phyloP scores from a whole-genome alignment of 148 eudicot genomes.

The Gaultheria prostrata region DNA sequence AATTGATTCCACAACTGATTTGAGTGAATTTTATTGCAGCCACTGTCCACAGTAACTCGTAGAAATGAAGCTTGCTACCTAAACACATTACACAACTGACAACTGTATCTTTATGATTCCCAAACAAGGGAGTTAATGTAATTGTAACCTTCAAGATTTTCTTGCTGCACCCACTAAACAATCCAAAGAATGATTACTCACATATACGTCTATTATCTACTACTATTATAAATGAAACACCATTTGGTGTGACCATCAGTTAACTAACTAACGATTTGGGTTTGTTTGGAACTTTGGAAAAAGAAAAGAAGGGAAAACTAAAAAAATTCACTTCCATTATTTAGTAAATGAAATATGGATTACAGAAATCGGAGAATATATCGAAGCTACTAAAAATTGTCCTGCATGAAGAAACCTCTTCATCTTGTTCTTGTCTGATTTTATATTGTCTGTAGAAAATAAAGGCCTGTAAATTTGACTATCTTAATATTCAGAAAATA shows the following conservation, averaged over 20 bases:
- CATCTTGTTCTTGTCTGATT: constrained; percentile 92
- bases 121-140: background rate
- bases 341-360: too few relatives aligned
- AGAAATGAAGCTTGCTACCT: background rate
- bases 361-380: constrained; percentile 89
- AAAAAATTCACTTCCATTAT: too few relatives aligned
- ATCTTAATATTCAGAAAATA: background rate
- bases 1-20: background rate
- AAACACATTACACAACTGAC: background rate
- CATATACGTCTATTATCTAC: too few relatives aligned
- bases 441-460: constrained; percentile 72
- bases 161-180: too few relatives aligned
- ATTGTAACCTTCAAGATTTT: background rate
- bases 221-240: too few relatives aligned
- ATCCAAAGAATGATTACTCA: too few relatives aligned
- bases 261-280: too few relatives aligned
- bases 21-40: background rate
- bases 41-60: background rate
- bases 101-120: constrained; percentile 2
- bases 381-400: constrained; percentile 75
- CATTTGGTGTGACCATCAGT: too few relatives aligned
- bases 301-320: too few relatives aligned
- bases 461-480: constrained; percentile 61
- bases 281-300: too few relatives aligned
- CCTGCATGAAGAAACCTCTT: constrained; percentile 94